These are phyloP conservation scores for Hysterangium stoloniferum DNA, from an alignment of 768 basidiomycete genomes.

Conservation along the genomic window DNA sequence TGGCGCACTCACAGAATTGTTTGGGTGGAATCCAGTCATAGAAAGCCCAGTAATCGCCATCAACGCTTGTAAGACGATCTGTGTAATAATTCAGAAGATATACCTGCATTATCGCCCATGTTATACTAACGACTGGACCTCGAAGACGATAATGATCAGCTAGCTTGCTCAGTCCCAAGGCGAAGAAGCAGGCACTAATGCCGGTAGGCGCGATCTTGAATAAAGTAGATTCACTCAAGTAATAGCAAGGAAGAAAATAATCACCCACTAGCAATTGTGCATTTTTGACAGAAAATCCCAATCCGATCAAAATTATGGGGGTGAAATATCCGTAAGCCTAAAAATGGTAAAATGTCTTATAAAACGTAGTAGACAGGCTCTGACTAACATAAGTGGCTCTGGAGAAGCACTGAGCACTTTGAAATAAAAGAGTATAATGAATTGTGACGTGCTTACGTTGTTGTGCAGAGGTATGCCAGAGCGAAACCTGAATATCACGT, in stretches of 20 bases:
- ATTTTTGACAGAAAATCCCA: constrained; percentile 9
- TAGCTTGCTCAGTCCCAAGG: constrained; percentile 1
- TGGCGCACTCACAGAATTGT: background rate
- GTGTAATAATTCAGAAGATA: background rate
- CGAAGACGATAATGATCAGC: background rate
- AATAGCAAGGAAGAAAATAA: background rate
- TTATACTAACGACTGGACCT: constrained; percentile 4
- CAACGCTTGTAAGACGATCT: constrained; percentile 4
- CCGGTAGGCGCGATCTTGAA: constrained; percentile 7
- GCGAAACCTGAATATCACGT: constrained; percentile 1
- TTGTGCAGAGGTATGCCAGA: constrained; percentile 6
- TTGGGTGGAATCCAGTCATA: constrained; percentile 7
- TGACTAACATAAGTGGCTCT: constrained; percentile 10
- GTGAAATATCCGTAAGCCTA: constrained; percentile 11
- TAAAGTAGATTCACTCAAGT: background rate
- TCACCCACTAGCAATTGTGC: constrained; percentile 6
- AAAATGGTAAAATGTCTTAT: background rate
- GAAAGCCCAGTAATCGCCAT: constrained; percentile 8
- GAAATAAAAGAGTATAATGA: background rate
- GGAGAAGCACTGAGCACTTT: background rate
- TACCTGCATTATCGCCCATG: background rate
- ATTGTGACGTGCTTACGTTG: constrained; percentile 6
- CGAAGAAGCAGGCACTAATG: constrained; percentile 4
- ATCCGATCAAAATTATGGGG: constrained; percentile 8
- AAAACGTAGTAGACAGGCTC: no score